Base-by-base conservation (phyloP, 768 basidiomycete species). In the Russula vinacea region DNA sequence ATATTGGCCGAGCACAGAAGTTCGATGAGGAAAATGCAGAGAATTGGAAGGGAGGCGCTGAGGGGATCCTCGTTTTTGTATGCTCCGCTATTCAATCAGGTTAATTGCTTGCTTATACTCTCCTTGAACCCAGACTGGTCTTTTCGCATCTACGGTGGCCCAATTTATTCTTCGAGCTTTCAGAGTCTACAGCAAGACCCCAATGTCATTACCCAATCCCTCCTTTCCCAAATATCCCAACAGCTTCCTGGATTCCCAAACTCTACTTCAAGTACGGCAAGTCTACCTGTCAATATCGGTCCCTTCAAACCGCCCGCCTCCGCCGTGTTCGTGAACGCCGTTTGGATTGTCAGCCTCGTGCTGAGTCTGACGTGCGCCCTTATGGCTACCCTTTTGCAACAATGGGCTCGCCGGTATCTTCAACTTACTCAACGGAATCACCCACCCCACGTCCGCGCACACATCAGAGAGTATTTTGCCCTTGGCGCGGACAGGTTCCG, bases 41-140 rank as follows among this genome's bases (percentile, higher is more conserved):
- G 26, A 50, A 50, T 26, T 50, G 22, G 44, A 45, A 45, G 37
- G 50, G 50, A 16, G 19, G 19, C n/a, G 58, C 50, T 22, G 26
- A 52, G 10, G 26, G 58, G 4, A 60, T 58, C 45, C 45, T 49
- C 5, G 45, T 58, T 35, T 58, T 49, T 33, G 57, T 58, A 49
- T 22, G 57, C 10, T 37, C 32, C 6, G 5, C 29, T 29, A 29
- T 5, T 29, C 5, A 29, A n/a, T n/a, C 7, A 58, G 14, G 11
- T 24, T 22, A 4, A 2, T 37, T 6, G n/a, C 22, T 17, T 17
- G 3, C 22, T 47, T 13, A 58, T 22, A 3, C 6, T 3, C 33
- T 16, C 10, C 33, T 33, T 2, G 17, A 39, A 7, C 29, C 19
- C 24, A 52, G 24, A 26, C 49, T 8, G 49, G 49, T 26, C 49